phyloP scores from a whole-genome alignment of 2,329 filamentous ascomycete genomes.

The Tolypocladium album region DNA sequence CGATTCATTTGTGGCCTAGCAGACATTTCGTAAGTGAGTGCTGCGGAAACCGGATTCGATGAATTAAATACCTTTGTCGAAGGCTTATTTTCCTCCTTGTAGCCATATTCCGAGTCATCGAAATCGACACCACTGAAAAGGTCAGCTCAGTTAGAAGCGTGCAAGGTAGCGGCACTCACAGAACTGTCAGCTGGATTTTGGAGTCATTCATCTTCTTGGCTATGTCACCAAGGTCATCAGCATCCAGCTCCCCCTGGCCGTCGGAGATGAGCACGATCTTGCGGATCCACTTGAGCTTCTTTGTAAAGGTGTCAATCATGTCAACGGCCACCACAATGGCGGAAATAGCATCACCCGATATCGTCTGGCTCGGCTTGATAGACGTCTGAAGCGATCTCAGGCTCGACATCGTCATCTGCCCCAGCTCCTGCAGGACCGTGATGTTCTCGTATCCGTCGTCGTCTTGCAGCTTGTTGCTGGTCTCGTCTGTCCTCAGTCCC shows the following conservation, averaged over 20 bases:
- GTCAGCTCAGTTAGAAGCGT: background rate
- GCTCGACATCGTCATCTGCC: slow-evolving; percentile 52
- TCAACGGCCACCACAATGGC: slow-evolving; percentile 77
- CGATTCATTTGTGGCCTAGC: slow-evolving; percentile 53
- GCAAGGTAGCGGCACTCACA: slow-evolving; percentile 45
- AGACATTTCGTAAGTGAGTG: background rate
- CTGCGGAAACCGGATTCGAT: too few species aligned
- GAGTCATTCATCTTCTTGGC: slow-evolving; percentile 62
- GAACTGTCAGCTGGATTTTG: slow-evolving; percentile 64
- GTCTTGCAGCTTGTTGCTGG: slow-evolving; percentile 55
- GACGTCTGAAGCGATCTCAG: slow-evolving; percentile 52
- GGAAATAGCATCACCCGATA: slow-evolving; percentile 74
- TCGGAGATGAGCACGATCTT: slow-evolving; percentile 82
- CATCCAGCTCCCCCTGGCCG: slow-evolving; percentile 61
- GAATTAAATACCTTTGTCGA: slow-evolving; percentile 45
- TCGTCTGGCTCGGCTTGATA: slow-evolving; percentile 57
- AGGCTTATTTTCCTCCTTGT: slow-evolving; percentile 84
- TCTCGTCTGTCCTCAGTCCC: slow-evolving; percentile 71
- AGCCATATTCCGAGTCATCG: slow-evolving; percentile 79
- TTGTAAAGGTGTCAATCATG: slow-evolving; percentile 73
- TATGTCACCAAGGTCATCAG: slow-evolving; percentile 60
- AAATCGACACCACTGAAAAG: slow-evolving; percentile 72
- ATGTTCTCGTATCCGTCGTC: slow-evolving; percentile 75
- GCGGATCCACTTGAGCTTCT: slow-evolving; percentile 70
- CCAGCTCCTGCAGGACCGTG: slow-evolving; percentile 61